Evolutionary conservation across 2,329 filamentous ascomycete genomes (phyloP).

Genomic region (Sporothrix schenckii): DNA sequence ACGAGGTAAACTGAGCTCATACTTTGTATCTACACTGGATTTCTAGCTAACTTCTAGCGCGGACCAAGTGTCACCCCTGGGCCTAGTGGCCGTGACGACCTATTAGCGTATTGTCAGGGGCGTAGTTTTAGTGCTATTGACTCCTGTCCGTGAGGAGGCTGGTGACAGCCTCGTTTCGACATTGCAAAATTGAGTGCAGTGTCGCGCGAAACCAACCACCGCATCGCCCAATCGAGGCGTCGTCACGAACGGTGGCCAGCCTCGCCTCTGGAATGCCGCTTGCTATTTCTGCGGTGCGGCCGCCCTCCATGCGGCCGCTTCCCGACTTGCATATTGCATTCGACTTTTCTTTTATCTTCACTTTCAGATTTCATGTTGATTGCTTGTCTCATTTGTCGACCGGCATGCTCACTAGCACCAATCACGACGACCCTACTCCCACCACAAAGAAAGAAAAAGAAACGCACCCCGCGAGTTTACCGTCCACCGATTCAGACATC

Average conservation of each 20-base stretch:
- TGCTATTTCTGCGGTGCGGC: slow-evolving; percentile 30
- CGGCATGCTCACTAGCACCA: background rate
- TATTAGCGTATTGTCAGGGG: slow-evolving; percentile 2
- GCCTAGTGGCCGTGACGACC: slow-evolving; percentile 3
- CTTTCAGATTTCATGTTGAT: background rate
- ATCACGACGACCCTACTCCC: background rate
- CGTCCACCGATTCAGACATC: background rate
- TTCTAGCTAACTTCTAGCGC: background rate
- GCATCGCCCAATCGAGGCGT: background rate
- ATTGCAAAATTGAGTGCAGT: slow-evolving; percentile 5
- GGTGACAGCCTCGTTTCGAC: slow-evolving; percentile 22
- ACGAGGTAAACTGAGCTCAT: too few species aligned
- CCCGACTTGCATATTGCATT: slow-evolving; percentile 1
- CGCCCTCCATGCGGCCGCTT: slow-evolving; percentile 28
- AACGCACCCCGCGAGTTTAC: background rate
- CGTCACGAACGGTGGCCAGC: slow-evolving; percentile 15
- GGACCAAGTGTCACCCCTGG: background rate
- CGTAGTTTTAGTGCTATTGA: background rate
- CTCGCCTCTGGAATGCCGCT: slow-evolving; percentile 27
- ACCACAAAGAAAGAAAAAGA: background rate
- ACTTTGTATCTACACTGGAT: background rate
- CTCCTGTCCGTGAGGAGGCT: slow-evolving; percentile 18
- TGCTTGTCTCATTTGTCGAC: background rate
- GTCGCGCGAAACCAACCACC: slow-evolving; percentile 27
- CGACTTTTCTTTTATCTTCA: background rate